Base-by-base conservation (phyloP, 2,329 filamentous ascomycete genomes). In the Aureobasidium zeae region DNA sequence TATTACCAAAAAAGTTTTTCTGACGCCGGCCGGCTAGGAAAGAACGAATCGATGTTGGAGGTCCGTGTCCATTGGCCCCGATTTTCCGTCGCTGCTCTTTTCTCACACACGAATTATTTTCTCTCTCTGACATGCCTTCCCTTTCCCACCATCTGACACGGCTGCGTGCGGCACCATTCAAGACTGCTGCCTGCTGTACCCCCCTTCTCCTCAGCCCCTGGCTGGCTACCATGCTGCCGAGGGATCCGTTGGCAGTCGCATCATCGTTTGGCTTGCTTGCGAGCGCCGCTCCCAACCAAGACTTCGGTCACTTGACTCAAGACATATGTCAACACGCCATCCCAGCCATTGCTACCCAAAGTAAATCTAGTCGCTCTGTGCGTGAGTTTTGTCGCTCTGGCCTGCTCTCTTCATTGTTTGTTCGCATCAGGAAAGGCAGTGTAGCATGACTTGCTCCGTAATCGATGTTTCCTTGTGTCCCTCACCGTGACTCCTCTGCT, bases 1-100 rank as follows among this genome's bases (percentile, higher is more conserved):
- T 39, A 26, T 26, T 39, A 13, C 35, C 26, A 31, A 43, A 43
- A 43, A 43, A 43, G 31, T 43, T 34, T 25, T 6, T n/a, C n/a
- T n/a, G n/a, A 39, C 11, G 22, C 22, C 22, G 21, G 34, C 26
- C 26, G 13, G 35, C 35, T 20, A 38, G 15, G 26, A n/a, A n/a
- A n/a, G n/a, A n/a, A 9, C 5, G 21, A 32, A 20, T 24, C 28
- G 29, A 16, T n/a, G 15, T 8, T 16, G 16, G 26, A 31, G 20
- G 37, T 41, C 37, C 15, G 36, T 39, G 36, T 28, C 4, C 22
- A 11, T 6, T 22, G 16, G 17, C 36, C 26, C 36, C 36, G 36
- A 39, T 17, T 39, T 28, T 39, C 36, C 37, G 28, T 28, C 37
- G 37, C 25, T 39, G 20, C 20, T 41, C 37, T 41, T 41, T 32